Base-by-base conservation (phyloP, 768 basidiomycete genomes). In the Tricholoma terreum region DNA sequence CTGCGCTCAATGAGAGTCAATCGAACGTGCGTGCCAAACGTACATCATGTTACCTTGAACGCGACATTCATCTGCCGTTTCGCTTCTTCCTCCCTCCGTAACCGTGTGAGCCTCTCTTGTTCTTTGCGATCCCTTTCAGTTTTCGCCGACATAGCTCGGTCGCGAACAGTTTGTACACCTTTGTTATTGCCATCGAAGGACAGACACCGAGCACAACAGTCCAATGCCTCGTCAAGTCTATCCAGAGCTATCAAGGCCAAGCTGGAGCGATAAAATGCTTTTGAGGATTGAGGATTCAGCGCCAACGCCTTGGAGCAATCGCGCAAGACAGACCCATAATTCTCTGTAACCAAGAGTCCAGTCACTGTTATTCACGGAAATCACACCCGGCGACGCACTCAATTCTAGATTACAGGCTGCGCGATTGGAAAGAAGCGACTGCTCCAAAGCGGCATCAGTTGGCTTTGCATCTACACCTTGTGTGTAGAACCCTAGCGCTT, bases 331-430 rank as follows among this genome's bases (percentile, higher is more conserved):
- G 84, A 81, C 8, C 94, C 92, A 63, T 89, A 90, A 70, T 98
- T 99, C 69, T 90, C 94, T 94, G 67, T 45, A 46, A 17, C n/a
- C 31, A 3, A n/a, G 57, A 27, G 14, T 24, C 17, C 19, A 58
- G 21, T 31, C 36, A 50, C 34, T 22, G 56, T 22, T 27, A 35
- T 14, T 14, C 54, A 43, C 52, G 54, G 14, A n/a, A n/a, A 34
- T 56, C 51, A 50, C 24, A 5, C 38, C 19, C 50, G 30, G 15
- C 31, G 22, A 69, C 88, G 65, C 62, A 93, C 94, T 75, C 17
- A 95, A 80, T 68, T 92, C 92, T 15, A 98, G 79, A 67, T 98
- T 95, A 61, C 92, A 95, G 6, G 94, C 95, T 4, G 96, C 94
- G 40, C 95, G 84, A 71, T 99, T 99, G 67, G 87, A 85, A 43